Base-by-base conservation (phyloP, 192 early-diverging fungal species). In the Entomortierella parvispora region DNA sequence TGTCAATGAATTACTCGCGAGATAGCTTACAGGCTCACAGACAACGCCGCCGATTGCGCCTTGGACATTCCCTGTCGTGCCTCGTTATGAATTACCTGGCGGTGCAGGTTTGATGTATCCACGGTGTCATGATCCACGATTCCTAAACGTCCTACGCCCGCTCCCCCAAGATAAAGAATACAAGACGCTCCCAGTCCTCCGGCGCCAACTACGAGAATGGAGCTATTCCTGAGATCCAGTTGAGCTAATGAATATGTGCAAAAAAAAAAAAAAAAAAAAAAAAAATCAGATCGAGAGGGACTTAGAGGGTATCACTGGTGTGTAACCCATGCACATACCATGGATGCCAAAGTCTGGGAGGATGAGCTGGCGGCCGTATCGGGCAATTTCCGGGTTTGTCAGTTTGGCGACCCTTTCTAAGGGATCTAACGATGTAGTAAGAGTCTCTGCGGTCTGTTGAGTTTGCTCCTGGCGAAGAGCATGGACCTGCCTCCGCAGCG, bases 181-280 rank as follows among this genome's bases (percentile, higher is more conserved):
- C 88, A 92, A 6, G 97, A 93, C 3, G 95, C 87, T 1, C 97
- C 97, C 12, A 99, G 86, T 2, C 97, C 97, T 59, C 97, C 97
- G n/a, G 95, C 91, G 7, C 96, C 96, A 3, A 97, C 94, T 4
- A 99, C 83, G 8, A 98, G 82, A 49, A 96, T 91, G 0, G 88
- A 82, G 20, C 90, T 82, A 59, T 93, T 91, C 15, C 86, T 83
- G 45, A 99, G 78, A 40, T 83, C 86, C 46, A 92, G 68, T 80
- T 97, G 96, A 25, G 90, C 97, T 88, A 20, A 52, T 4, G 18
- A 47, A 20, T 15, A 55, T 49, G 31, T 20, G 25, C 17, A 51
- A 22, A 40, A 42, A 17, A 31, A 10, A 25, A 33, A 22, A 26
- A 4, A 37, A 12, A 2, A 15, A 32, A 18, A 56, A 57, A 10